Evolutionary conservation across 2,329 filamentous ascomycete genomes (phyloP), one percentile per base, ranked within the genome.

Genomic region (Thermomyces lanuginosus): DNA sequence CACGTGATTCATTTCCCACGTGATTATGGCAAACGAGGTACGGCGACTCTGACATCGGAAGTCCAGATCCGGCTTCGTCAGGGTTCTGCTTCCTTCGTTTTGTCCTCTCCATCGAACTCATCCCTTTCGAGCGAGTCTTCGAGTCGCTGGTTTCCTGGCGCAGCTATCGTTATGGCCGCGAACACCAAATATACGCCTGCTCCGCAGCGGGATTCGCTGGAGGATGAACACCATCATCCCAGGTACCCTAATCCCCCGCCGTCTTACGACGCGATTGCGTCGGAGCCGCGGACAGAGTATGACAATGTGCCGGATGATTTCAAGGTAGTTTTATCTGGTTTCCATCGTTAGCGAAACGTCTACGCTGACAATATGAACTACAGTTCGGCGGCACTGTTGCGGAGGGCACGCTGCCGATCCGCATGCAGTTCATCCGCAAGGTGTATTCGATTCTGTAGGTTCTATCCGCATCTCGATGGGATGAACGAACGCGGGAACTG

Each of bases 281-380:
- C 68, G 21, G 68, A 79, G 31, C 76, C 81, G 27, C 72, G 84
- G 43, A 68, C 65, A 49, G 84, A 84, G 54, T 72, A 84, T 48
- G 86, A 93, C 57, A 91, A 93, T 46, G 51, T 95, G 22, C 86
- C 86, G 1, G 86, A 95, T 60, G 86, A 95, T 56, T 95, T 95
- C 72, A 95, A 93, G 68, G 76, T 80, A 48, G 25, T 36, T 22
- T 12, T 23, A 8, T 12, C 20, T 13, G 9, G 1, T 10, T 12
- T 16, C 16, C 13, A 8, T 14, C 3, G 8, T 24, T 22, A 10
- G 18, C 6, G 12, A 18, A 11, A 18, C 5, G 5, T 12, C 5
- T 21, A 27, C 28, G 29, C 35, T 39, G 31, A 28, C n/a, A 19
- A 16, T 14, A 22, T 21, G 11, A 22, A 5, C 4, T 12, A 7